phyloP scores from a whole-genome alignment of 805 yeast genomes.

The Teunomyces panamensis region DNA sequence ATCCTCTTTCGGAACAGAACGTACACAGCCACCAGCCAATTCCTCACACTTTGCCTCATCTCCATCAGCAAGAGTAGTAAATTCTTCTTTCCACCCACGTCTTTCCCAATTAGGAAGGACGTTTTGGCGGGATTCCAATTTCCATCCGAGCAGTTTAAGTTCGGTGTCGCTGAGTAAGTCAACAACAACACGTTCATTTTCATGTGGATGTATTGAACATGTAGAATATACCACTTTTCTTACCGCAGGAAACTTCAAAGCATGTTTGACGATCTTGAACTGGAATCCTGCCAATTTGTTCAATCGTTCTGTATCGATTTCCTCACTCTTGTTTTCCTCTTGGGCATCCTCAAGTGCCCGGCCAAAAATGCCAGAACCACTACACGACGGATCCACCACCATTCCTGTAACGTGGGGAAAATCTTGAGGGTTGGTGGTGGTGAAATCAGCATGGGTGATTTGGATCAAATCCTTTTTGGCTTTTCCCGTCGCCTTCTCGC shows the following conservation, averaged over 20 bases:
- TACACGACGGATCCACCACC: slow-evolving; percentile 94
- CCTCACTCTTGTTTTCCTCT: slow-evolving; percentile 47
- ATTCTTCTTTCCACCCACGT: slow-evolving; percentile 75
- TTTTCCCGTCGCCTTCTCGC: slow-evolving; percentile 57
- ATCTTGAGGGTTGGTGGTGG: slow-evolving; percentile 54
- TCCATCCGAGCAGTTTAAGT: slow-evolving; percentile 75
- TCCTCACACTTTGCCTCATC: slow-evolving; percentile 37
- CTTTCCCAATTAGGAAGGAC: slow-evolving; percentile 85
- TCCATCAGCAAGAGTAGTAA: slow-evolving; percentile 43
- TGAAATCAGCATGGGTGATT: slow-evolving; percentile 63
- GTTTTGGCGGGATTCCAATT: slow-evolving; percentile 50
- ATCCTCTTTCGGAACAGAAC: slow-evolving; percentile 82
- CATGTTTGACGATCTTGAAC: slow-evolving; percentile 83
- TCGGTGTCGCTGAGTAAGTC: slow-evolving; percentile 66
- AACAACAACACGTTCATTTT: slow-evolving; percentile 88
- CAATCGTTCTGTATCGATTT: slow-evolving; percentile 55
- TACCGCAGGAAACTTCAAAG: slow-evolving; percentile 76
- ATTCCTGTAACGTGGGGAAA: slow-evolving; percentile 70
- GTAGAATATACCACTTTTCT: slow-evolving; percentile 86
- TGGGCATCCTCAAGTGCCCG: slow-evolving; percentile 57
- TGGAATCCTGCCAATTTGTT: slow-evolving; percentile 82
- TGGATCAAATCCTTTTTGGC: slow-evolving; percentile 36
- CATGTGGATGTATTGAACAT: slow-evolving; percentile 91
- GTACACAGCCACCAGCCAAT: slow-evolving; percentile 81
- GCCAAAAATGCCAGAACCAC: slow-evolving; percentile 98